A percentile compares a stretch with the other conserved stretches of the same genome.
Evolutionary conservation across 2,329 filamentous ascomycete species (phyloP).

Genomic region (Colletotrichum chlorophyti): DNA sequence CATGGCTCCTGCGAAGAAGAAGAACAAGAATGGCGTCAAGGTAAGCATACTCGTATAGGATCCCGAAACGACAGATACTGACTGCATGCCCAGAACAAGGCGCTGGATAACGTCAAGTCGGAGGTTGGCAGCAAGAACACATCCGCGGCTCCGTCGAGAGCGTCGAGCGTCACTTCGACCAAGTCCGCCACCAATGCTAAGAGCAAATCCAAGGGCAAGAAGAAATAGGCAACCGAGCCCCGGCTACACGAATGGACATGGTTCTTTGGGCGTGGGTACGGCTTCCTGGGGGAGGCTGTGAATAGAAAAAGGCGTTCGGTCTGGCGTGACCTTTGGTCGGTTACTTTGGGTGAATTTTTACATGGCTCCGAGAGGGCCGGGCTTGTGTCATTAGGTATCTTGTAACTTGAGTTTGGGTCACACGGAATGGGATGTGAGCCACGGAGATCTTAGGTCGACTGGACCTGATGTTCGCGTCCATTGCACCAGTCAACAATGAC

Average conservation of each 20-base stretch:
- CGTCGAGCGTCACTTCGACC: slow-evolving; percentile 85
- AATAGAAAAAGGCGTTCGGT: slow-evolving; percentile 28
- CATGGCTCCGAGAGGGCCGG: slow-evolving; percentile 4
- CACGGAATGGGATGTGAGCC: slow-evolving; percentile 4
- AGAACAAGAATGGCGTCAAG: slow-evolving; percentile 87
- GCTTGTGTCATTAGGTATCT: not conserved
- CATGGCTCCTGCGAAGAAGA: slow-evolving; percentile 90
- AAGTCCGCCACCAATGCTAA: slow-evolving; percentile 54
- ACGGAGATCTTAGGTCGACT: not conserved
- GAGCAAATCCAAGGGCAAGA: slow-evolving; percentile 57
- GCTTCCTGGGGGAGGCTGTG: slow-evolving; percentile 5
- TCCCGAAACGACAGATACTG: slow-evolving; percentile 10
- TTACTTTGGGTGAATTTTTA: not conserved
- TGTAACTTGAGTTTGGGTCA: slow-evolving; percentile 2
- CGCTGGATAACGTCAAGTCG: slow-evolving; percentile 86
- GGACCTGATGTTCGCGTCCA: too few relatives aligned
- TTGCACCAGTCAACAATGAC: too few relatives aligned
- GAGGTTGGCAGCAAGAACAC: slow-evolving; percentile 72
- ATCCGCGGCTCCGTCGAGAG: slow-evolving; percentile 80
- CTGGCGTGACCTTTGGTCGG: slow-evolving; percentile 8
- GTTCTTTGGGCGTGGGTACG: slow-evolving; percentile 7
- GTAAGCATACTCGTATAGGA: slow-evolving; percentile 54
- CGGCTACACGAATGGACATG: slow-evolving; percentile 5
- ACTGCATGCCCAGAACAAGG: slow-evolving; percentile 76
- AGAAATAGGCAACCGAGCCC: slow-evolving; percentile 50